Evolutionary conservation across 768 basidiomycete genomes (phyloP), one percentile per base, ranked within the genome.

Genomic region (Infundibulicybe gibba): DNA sequence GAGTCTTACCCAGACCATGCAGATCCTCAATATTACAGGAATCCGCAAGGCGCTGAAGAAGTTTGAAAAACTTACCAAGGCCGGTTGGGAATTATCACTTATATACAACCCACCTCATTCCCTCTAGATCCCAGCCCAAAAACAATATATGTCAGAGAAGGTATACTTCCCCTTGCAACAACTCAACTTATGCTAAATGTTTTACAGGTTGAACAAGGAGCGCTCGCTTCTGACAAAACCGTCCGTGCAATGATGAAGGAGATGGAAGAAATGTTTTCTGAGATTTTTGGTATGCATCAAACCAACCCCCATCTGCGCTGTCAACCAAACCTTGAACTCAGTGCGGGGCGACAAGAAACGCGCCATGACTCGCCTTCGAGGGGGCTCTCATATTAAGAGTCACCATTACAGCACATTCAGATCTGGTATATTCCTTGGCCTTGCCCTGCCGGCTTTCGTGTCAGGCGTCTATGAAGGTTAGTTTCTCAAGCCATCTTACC

Each of bases 1-100:
- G 14, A 19, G 15, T 5, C 20, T 17, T 5, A 40, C 6, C 20
- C 16, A 19, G 3, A 2, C 5, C 19, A 11, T 19, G 16, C 14
- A 91, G 85, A 81, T 87, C 39, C 65, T 97, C 34, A 98, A 99
- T 62, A 64, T 93, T 9, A 89, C 90, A 1, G 97, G 95, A 1
- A 93, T 97, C 61, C 75, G 88, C 20, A 93, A 93, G 61, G 84
- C 83, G 0, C 61, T 93, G 47, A 92, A 87, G 66, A 93, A 92
- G 61, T 93, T 90, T 51, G 87, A 87, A 58, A 94, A 90, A 61
- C 66, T 77, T 3, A 86, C 91, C 12, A 81, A 76, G 62, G 85
- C 87, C 55, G 6, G 61, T 49, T 3, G 10, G 4, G 10, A n/a
- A 38, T 19, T 19, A 38, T 14, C 6, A 10, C 35, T n/a, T 19